Percentiles rank a stretch among this genome's conserved stretches.
These are phyloP conservation scores for Exophiala aquamarina DNA, from an alignment of 2,329 filamentous ascomycete species.

Conservation along the genomic window DNA sequence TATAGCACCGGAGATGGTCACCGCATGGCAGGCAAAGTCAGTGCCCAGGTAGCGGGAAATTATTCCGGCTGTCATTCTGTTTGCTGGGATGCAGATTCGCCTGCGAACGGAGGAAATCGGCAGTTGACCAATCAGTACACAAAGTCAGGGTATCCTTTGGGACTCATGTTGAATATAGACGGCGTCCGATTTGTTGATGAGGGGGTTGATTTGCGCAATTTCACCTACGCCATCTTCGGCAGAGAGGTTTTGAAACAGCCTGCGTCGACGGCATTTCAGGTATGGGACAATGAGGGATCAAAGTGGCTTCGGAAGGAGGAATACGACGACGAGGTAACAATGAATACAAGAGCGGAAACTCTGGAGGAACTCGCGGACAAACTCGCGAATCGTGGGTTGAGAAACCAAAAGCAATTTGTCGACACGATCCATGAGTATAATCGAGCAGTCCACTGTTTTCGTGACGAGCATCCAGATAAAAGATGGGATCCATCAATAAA, in stretches of 20 bases:
- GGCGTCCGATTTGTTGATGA: conserved; percentile 67
- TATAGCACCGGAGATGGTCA: conserved; percentile 62
- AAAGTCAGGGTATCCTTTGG: conserved; percentile 68
- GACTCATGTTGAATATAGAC: conserved; percentile 61
- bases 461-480: conserved; percentile 43
- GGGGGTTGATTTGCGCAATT: conserved; percentile 64
- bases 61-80: conserved; percentile 66
- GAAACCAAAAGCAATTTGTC: conserved; percentile 48
- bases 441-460: conserved; percentile 51
- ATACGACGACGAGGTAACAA: conserved; percentile 59
- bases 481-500: conserved; percentile 61
- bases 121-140: conserved; percentile 66
- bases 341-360: conserved; percentile 51
- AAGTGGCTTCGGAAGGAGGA: conserved; percentile 61
- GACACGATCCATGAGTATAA: conserved; percentile 59
- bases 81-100: conserved; percentile 65
- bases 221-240: conserved; percentile 67
- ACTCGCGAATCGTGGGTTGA: conserved; percentile 49
- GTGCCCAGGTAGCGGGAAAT: conserved; percentile 56
- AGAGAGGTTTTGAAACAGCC: conserved; percentile 61
- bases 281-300: conserved; percentile 59
- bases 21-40: conserved; percentile 36
- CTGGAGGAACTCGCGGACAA: conserved; percentile 58
- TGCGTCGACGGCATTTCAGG: conserved; percentile 59
- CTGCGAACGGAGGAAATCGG: conserved; percentile 55